Percentiles rank a stretch among this genome's conserved stretches.
phyloP scores from a whole-genome alignment of 148 eudicot genomes.

The Cornus florida region DNA sequence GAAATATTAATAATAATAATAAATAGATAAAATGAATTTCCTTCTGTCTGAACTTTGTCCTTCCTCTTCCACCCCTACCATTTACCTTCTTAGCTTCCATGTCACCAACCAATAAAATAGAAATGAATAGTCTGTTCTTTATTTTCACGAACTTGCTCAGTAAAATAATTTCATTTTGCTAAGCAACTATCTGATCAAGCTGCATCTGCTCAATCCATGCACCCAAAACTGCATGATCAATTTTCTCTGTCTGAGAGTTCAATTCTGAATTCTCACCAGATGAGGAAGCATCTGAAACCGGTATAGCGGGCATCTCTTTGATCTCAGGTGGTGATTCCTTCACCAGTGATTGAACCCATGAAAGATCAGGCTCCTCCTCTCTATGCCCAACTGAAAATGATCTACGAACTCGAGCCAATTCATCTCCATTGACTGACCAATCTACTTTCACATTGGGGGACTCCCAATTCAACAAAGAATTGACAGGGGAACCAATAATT shows the following conservation, averaged over 20 bases:
- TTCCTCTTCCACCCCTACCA: conserved; percentile 17
- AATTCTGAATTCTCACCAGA: conserved; percentile 39
- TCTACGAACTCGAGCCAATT: conserved; percentile 31
- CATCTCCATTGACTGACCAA: conserved; percentile 52
- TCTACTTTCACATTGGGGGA: conserved; percentile 46
- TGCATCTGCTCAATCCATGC: conserved; percentile 59
- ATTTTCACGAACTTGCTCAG: conserved; percentile 16
- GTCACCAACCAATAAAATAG: conserved; percentile 15
- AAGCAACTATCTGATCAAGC: conserved; percentile 24
- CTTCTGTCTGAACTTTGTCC: conserved; percentile 11
- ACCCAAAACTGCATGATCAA: conserved; percentile 47
- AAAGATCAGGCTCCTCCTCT: conserved; percentile 55
- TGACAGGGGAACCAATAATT: conserved; percentile 39
- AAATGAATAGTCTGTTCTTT: conserved; percentile 19
- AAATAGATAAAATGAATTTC: conserved; percentile 29
- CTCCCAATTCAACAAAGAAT: conserved; percentile 50
- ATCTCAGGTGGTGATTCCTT: conserved; percentile 49
- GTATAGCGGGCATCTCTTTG: conserved; percentile 22
- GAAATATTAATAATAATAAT: conserved; percentile 22
- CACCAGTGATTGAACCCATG: conserved; percentile 64
- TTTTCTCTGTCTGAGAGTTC: conserved; percentile 31
- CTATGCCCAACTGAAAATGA: conserved; percentile 27
- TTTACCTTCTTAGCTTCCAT: conserved; percentile 14
- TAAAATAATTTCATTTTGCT: conserved; percentile 31
- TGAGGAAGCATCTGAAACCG: conserved; percentile 20